phyloP scores from a whole-genome alignment of 768 basidiomycete genomes.

The Tylopilus intermedius region DNA sequence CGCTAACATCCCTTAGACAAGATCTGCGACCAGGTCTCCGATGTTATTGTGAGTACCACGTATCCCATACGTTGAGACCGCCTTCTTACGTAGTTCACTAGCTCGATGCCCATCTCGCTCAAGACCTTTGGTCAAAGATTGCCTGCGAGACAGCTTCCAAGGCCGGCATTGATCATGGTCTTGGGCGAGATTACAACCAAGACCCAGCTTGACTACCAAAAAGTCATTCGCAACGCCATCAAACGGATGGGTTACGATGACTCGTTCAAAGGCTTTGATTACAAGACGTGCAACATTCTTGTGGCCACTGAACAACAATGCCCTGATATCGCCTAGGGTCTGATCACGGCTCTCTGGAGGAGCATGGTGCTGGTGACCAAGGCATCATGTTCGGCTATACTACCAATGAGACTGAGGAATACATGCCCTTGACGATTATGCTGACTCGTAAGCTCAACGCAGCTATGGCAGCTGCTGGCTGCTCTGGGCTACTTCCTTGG shows the following conservation, averaged over 20 bases:
- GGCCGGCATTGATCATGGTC: constrained; percentile 99
- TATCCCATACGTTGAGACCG: background rate
- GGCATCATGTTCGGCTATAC: constrained; percentile 99
- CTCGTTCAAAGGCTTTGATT: constrained; percentile 98
- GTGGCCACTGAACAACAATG: constrained; percentile 99
- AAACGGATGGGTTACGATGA: constrained; percentile 97
- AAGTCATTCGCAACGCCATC: constrained; percentile 94
- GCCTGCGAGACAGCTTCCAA: constrained; percentile 98
- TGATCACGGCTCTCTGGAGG: constrained; percentile 93
- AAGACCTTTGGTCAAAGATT: constrained; percentile 96
- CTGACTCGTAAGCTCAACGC: constrained; percentile 97
- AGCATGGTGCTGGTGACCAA: constrained; percentile 98
- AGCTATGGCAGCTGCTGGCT: constrained; percentile 91
- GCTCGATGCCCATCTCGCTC: constrained; percentile 94
- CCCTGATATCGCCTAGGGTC: constrained; percentile 97
- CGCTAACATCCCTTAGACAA: constrained; percentile 60
- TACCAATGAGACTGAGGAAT: constrained; percentile 92
- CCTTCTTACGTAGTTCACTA: constrained; percentile 26
- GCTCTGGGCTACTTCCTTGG: constrained; percentile 79
- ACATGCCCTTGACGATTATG: constrained; percentile 95
- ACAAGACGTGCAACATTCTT: constrained; percentile 99
- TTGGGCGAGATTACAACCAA: constrained; percentile 99
- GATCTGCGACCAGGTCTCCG: constrained; percentile 99
- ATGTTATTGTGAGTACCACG: constrained; percentile 77
- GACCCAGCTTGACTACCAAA: constrained; percentile 91